Evolutionary conservation across 768 basidiomycete genomes (phyloP), one percentile per base, ranked within the genome.

Genomic region (Lentinus tigrinus): DNA sequence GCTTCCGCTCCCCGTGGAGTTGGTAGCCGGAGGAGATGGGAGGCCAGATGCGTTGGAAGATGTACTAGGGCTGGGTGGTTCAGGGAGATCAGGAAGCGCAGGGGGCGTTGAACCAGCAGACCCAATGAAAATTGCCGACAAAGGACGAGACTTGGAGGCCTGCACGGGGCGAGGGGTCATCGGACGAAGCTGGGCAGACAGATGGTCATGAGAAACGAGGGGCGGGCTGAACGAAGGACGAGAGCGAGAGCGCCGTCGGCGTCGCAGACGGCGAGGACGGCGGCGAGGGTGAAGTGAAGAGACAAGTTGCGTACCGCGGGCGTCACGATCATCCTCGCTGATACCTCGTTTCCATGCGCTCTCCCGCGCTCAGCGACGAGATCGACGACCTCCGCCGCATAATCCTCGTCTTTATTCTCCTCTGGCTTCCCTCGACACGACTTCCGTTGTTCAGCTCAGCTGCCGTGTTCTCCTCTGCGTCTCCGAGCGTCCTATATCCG

Each of bases 11-110:
- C 88, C 89, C 1, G 89, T 91, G 11, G 90, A 92, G 68, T 91
- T 92, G 19, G 91, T 90, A 26, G 89, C 90, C 42, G 91, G 91
- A 0, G 91, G 91, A 23, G 89, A 91, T 1, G 91, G 91, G 5
- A 93, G 70, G 6, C 91, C 90, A 5, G 88, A 89, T 56, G 78
- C 75, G 61, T 67, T 84, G 78, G 56, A 78, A 75, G 34, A 78
- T 73, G 23, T 76, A 28, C 55, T 53, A 11, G 87, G 85, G 60
- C 84, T 87, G n/a, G 86, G 84, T 3, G 85, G 86, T 61, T 85
- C 85, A 49, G 88, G 87, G 43, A 90, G 79, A 65, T 87, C 85
- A 3, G 89, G 88, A 19, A 89, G 75, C 47, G 75, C 69, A 14
- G 77, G 74, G 34, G 77, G 77, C 47, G 73, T 73, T 63, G 72